These are phyloP conservation scores for Ogataea neopini DNA, from an alignment of 805 yeast species.

Conservation along the genomic window DNA sequence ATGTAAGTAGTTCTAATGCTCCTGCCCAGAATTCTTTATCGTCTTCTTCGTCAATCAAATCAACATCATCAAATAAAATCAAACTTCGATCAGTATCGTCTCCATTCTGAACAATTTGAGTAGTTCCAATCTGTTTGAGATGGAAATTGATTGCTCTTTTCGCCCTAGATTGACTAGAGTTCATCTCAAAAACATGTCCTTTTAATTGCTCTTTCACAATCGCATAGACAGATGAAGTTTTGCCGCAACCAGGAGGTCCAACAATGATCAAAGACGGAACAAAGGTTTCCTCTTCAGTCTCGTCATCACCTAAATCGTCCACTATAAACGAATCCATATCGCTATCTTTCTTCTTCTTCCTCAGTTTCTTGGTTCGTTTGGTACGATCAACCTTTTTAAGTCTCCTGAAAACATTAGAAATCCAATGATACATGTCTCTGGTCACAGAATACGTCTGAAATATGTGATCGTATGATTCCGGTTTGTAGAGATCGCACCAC, in stretches of 20 bases:
- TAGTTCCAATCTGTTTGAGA: constrained; percentile 79
- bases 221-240: constrained; percentile 71
- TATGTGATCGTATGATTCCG: constrained; percentile 37
- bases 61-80: constrained; percentile 84
- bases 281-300: constrained; percentile 41
- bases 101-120: constrained; percentile 66
- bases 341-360: constrained; percentile 22
- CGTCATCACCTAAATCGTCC: constrained; percentile 31
- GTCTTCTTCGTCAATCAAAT: constrained; percentile 67
- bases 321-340: constrained; percentile 42
- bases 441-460: constrained; percentile 34
- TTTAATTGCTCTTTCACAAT: constrained; percentile 54
- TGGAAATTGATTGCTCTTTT: constrained; percentile 66
- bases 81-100: constrained; percentile 49
- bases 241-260: constrained; percentile 79
- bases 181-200: constrained; percentile 81
- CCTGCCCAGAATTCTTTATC: constrained; percentile 84
- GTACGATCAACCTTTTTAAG: constrained; percentile 31
- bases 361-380: constrained; percentile 27
- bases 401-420: constrained; percentile 39
- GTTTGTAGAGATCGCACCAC: constrained; percentile 50
- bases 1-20: constrained; percentile 55
- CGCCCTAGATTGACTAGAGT: constrained; percentile 71
- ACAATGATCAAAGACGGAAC: constrained; percentile 64
- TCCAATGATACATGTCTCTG: constrained; percentile 39